Evolutionary conservation across 2,329 filamentous ascomycete species (phyloP).

Genomic region (Colletotrichum sojae): DNA sequence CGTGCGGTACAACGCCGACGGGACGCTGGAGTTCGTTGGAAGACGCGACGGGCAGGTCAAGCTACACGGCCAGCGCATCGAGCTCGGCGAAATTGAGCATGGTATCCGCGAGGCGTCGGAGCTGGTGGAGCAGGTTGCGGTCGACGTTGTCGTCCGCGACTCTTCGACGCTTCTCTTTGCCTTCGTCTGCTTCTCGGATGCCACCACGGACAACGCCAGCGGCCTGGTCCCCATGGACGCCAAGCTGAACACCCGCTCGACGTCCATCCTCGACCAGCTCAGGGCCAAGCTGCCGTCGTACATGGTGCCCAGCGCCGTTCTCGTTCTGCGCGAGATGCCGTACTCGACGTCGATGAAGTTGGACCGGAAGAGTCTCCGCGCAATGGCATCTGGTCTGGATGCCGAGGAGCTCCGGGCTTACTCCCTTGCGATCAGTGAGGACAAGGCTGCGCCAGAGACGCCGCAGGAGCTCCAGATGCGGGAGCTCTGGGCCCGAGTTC

Average conservation of each 20-base stretch:
- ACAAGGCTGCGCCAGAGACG: not conserved
- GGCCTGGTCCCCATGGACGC: not conserved
- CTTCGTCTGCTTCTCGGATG: conserved; percentile 14
- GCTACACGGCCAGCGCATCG: conserved; percentile 50
- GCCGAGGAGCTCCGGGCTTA: conserved; percentile 22
- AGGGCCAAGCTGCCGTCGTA: conserved; percentile 42
- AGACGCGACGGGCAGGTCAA: conserved; percentile 50
- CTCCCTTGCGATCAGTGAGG: not conserved
- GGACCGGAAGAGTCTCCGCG: conserved; percentile 40
- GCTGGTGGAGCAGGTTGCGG: conserved; percentile 29
- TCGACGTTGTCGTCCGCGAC: conserved; percentile 6
- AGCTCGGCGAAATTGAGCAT: conserved; percentile 51
- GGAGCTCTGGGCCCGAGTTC: conserved; percentile 8
- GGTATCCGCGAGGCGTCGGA: conserved; percentile 17
- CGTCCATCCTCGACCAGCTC: not conserved
- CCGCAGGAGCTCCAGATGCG: conserved; percentile 2
- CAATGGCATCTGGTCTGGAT: not conserved
- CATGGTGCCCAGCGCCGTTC: conserved; percentile 52
- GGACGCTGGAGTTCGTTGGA: conserved; percentile 43
- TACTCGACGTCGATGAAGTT: conserved; percentile 43
- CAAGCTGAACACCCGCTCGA: conserved; percentile 23
- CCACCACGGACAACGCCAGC: not conserved
- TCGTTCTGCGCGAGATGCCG: conserved; percentile 44
- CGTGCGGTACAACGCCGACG: conserved; percentile 44
- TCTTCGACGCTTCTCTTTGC: not conserved